phyloP scores from a whole-genome alignment of 805 yeast genomes.

The Millerozyma acaciae region DNA sequence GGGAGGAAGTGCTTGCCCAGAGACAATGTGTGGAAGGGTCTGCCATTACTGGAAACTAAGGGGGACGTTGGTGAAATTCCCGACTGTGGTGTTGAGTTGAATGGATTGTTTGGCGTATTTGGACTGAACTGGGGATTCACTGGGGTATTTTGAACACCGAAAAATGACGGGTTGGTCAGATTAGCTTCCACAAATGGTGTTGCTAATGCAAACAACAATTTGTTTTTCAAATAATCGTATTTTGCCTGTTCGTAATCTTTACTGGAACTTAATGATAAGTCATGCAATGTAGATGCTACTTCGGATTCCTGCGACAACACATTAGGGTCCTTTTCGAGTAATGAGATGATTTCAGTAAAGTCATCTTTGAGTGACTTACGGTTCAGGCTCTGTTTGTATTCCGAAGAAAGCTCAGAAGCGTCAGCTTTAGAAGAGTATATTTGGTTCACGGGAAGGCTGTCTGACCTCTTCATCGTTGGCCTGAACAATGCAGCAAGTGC shows the following conservation, averaged over 20 bases:
- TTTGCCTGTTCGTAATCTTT: constrained; percentile 26
- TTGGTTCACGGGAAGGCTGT: constrained; percentile 30
- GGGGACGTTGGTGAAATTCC: constrained; percentile 14
- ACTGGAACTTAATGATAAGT: constrained; percentile 47
- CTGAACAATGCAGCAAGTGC: constrained; percentile 45
- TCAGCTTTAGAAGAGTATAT: constrained; percentile 7
- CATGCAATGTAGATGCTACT: constrained; percentile 54
- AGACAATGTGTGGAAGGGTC: constrained; percentile 61
- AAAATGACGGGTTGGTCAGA: constrained; percentile 22
- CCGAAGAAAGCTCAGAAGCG: neutral
- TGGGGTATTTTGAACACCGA: constrained; percentile 12
- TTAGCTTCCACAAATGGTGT: constrained; percentile 56
- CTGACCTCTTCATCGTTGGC: constrained; percentile 33
- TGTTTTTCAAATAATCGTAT: constrained; percentile 40
- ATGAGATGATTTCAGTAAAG: constrained; percentile 44
- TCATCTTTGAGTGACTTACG: constrained; percentile 24
- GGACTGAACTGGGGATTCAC: constrained; percentile 23
- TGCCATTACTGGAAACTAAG: constrained; percentile 12
- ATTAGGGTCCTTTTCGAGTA: constrained; percentile 40
- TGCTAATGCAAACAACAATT: constrained; percentile 59
- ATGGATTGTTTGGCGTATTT: neutral
- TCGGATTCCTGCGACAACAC: constrained; percentile 28
- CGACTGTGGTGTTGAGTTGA: constrained; percentile 31
- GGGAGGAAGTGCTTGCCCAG: constrained; percentile 70
- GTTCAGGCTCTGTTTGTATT: constrained; percentile 16